A percentile compares a stretch with the other conserved stretches of the same genome.
Conservation (phyloP, 1,284 basidiomycete genomes). For the Pyrrhoderma lamaoense region DNA sequence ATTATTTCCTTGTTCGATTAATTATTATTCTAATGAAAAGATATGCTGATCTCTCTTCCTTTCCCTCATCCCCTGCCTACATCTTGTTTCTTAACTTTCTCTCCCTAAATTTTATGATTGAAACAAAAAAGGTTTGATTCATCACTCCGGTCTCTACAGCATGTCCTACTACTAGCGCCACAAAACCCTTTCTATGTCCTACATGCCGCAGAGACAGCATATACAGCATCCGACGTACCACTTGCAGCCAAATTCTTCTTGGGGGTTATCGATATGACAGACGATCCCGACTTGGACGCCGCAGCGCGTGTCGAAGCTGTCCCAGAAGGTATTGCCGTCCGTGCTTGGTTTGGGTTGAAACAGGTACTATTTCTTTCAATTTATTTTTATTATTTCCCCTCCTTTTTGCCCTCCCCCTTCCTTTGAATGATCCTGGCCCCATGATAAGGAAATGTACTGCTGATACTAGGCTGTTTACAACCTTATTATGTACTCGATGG, state of each 20-base stretch:
- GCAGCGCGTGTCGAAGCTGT: conserved; percentile 35
- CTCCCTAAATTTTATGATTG: too few species aligned
- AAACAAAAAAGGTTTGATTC: conserved; percentile 44
- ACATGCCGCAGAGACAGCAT: conserved; percentile 82
- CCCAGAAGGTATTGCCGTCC: conserved; percentile 50
- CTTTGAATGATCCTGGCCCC: not conserved
- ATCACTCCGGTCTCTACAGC: conserved; percentile 70
- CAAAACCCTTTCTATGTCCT: conserved; percentile 82
- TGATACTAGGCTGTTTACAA: too few species aligned
- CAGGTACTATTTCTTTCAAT: conserved; percentile 46
- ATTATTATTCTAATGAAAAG: not conserved
- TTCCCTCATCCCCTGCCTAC: too few species aligned
- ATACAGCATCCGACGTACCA: conserved; percentile 67
- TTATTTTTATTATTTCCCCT: not conserved
- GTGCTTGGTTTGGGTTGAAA: conserved; percentile 86
- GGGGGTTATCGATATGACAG: conserved; percentile 76
- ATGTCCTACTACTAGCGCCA: conserved; percentile 74
- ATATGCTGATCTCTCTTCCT: conserved; percentile 5
- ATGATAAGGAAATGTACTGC: too few species aligned
- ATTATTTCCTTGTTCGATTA: not conserved
- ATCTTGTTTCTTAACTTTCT: too few species aligned
- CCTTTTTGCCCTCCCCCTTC: not conserved
- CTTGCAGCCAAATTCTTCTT: conserved; percentile 82
- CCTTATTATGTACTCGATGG: too few species aligned
- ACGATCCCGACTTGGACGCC: conserved; percentile 41